Base-by-base conservation (phyloP, 2,329 filamentous ascomycete genomes). In the Chalaropsis ovoidea region DNA sequence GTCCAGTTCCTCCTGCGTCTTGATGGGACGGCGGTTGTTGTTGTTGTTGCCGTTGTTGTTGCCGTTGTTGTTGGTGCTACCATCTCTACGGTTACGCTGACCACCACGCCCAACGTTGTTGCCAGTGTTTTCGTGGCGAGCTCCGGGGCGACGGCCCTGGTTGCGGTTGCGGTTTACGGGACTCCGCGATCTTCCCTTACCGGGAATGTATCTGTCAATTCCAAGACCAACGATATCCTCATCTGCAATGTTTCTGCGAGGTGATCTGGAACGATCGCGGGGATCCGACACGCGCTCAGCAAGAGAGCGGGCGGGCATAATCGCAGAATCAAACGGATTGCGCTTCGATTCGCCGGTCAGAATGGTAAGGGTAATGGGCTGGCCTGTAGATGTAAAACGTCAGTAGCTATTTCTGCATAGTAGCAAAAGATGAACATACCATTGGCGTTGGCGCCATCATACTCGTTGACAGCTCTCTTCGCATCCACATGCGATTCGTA, bases 1-100 rank as follows among this genome's bases (percentile, higher is more conserved):
- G 74, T 96, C 92, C 49, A 96, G 80, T 74, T 96, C 90, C 71
- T 95, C 89, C 70, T 91, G 88, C 0, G 92, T 96, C 82, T 95
- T 96, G 76, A 85, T 87, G 1, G 85, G 81, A 61, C 89, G 82
- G 47, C 82, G 81, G 64, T 79, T 76, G 24, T 75, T 74, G 27
- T 76, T 73, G 47, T 74, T 75, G 22, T 74, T 73, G 49, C 75
- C 75, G 24, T 74, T 75, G 31, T n/a, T 74, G 27, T 76, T 73
- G 47, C 75, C 75, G 22, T 74, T 73, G 49, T 75, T 75, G 24
- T 74, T 75, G 31, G 43, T 47, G n/a, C 54, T 58, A 15, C 17
- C 52, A n/a, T 64, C 65, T n/a, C 52, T 41, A 1, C 27, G 41
- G 42, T 62, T 45, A 31, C 77, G 74, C 15, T 74, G 77, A 69